These are phyloP conservation scores for Umbelopsis sp. DNA, from an alignment of 371 early-diverging fungal species.

Conservation along the genomic window DNA sequence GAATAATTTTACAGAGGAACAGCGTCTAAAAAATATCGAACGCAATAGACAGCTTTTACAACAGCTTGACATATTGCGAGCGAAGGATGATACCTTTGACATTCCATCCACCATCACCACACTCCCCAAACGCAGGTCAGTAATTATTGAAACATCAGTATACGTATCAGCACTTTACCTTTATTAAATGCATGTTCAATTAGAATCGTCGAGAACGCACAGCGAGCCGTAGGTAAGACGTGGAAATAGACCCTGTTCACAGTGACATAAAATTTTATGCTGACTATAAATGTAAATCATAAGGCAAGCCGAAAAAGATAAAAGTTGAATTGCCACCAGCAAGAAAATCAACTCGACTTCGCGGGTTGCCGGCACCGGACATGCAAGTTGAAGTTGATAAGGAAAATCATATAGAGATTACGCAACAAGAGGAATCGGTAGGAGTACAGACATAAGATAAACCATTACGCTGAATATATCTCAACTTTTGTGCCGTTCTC, in stretches of 20 bases:
- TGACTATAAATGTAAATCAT: background rate
- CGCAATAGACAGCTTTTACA: slow-evolving; percentile 62
- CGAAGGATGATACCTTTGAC: slow-evolving; percentile 25
- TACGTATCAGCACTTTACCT: background rate
- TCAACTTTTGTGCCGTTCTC: background rate
- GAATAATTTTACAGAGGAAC: slow-evolving; percentile 41
- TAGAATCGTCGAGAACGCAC: slow-evolving; percentile 22
- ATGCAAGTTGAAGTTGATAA: slow-evolving; percentile 34
- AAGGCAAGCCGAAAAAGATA: slow-evolving; percentile 22
- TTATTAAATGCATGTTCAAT: background rate
- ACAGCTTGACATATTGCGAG: slow-evolving; percentile 45
- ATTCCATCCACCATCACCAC: slow-evolving; percentile 28
- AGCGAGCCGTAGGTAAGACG: slow-evolving; percentile 20
- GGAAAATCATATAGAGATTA: slow-evolving; percentile 26
- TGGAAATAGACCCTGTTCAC: background rate
- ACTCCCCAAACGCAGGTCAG: slow-evolving; percentile 3
- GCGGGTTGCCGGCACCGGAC: slow-evolving; percentile 43
- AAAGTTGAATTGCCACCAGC: slow-evolving; percentile 24
- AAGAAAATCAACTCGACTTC: slow-evolving; percentile 50
- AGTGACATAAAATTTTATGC: background rate
- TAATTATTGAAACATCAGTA: background rate
- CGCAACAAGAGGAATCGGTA: slow-evolving; percentile 22
- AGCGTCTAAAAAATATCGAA: slow-evolving; percentile 66
- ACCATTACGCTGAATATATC: background rate
- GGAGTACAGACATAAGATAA: background rate